phyloP scores from a whole-genome alignment of 768 basidiomycete species.

The Asterophora parasitica region DNA sequence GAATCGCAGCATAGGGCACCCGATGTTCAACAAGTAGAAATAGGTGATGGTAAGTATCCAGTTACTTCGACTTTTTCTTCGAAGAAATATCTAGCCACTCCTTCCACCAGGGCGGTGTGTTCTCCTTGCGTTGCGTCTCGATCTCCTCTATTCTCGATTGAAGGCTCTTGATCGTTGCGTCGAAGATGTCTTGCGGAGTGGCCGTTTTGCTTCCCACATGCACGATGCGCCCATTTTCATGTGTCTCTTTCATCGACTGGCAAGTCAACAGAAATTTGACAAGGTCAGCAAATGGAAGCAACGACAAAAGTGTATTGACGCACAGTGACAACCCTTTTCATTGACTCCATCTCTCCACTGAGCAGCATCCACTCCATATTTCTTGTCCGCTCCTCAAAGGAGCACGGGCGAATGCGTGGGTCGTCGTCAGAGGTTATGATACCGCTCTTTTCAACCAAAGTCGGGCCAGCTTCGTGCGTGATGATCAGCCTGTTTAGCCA shows the following conservation, averaged over 20 bases:
- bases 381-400: slow-evolving; percentile 28
- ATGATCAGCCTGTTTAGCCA: slow-evolving; percentile 11
- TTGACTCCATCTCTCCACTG: slow-evolving; percentile 23
- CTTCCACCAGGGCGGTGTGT: slow-evolving; percentile 26
- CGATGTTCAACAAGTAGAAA: too few species aligned
- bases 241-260: slow-evolving; percentile 5
- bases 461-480: slow-evolving; percentile 14
- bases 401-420: slow-evolving; percentile 37
- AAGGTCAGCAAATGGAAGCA: neutral
- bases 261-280: neutral
- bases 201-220: neutral
- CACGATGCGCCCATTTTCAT: neutral
- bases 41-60: neutral
- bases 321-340: slow-evolving; percentile 8
- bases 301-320: neutral
- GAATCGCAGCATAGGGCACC: too few species aligned
- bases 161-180: slow-evolving; percentile 17
- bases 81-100: slow-evolving; percentile 17
- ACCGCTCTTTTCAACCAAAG: slow-evolving; percentile 16
- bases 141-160: slow-evolving; percentile 9
- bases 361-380: slow-evolving; percentile 34
- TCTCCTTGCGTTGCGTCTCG: slow-evolving; percentile 17
- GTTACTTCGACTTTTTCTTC: neutral
- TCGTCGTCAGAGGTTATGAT: slow-evolving; percentile 31
- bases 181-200: slow-evolving; percentile 6